Conservation (phyloP, 495 filamentous ascomycete genomes). For the Staphylotrichum longicolle region DNA sequence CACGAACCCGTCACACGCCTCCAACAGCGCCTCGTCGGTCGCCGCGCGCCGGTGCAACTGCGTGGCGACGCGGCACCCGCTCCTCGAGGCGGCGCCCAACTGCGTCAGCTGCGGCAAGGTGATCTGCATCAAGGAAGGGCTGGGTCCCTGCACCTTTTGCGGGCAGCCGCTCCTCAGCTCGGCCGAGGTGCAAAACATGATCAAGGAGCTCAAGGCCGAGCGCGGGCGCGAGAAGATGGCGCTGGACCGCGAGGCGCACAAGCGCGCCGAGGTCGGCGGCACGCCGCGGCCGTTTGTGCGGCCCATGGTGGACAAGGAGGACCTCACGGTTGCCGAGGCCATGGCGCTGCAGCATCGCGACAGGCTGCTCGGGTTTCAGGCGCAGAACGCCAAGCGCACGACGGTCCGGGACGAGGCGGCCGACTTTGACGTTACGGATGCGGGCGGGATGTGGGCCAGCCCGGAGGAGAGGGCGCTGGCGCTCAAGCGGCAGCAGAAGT, state of each 20-base stretch:
- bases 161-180: constrained; percentile 65
- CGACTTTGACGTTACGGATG: constrained; percentile 77
- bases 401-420: constrained; percentile 90
- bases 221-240: constrained; percentile 81
- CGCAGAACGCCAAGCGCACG: constrained; percentile 82
- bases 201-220: constrained; percentile 80
- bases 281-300: constrained; percentile 36
- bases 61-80: constrained; percentile 77
- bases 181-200: constrained; percentile 77
- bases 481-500: constrained; percentile 86
- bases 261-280: constrained; percentile 60
- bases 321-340: constrained; percentile 43
- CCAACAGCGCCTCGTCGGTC: constrained; percentile 40
- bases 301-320: constrained; percentile 34
- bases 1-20: constrained; percentile 71
- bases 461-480: constrained; percentile 84
- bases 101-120: constrained; percentile 93
- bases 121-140: constrained; percentile 90
- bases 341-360: constrained; percentile 77
- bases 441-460: constrained; percentile 79
- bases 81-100: constrained; percentile 84
- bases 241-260: constrained; percentile 66
- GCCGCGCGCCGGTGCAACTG: constrained; percentile 72
- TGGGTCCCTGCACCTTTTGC: constrained; percentile 95
- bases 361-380: constrained; percentile 76